Evolutionary conservation across 192 early-diverging fungal species (phyloP), one percentile per base, ranked within the genome.

Genomic region (Bifiguratus adelaidae): DNA sequence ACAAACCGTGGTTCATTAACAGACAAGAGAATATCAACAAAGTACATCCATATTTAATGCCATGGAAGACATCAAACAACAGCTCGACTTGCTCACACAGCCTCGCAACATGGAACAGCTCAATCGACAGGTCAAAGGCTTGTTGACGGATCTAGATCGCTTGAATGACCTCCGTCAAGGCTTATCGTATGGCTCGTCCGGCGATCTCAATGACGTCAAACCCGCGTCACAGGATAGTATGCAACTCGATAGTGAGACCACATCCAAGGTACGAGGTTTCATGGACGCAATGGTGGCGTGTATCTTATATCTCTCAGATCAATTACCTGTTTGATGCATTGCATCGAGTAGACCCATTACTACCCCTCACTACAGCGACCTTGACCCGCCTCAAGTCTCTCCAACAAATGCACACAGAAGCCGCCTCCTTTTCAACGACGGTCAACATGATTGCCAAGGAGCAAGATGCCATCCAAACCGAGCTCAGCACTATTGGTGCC

Each of bases 381-480:
- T 68, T 92, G 12, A 61, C 78, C 11, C 76, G 92, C 26, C 62
- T 95, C 47, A 83, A 85, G 45, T 76, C 79, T 5, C 69, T 95
- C 28, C 77, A 84, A 41, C 68, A 68, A 3, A 65, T 95, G 32
- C 92, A 95, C 55, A 64, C 72, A 0, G 90, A 95, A 53, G 87
- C 89, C 0, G 70, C 85, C 11, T 74, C 83, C 30, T 89, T 85
- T 52, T 74, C 77, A 9, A 75, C 86, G 6, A 80, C 77, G 4
- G 70, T 93, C 28, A 76, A 78, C 47, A 75, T 81, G 62, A 67
- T 91, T 34, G 71, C 74, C 15, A 48, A 56, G 12, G 89, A 86
- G 43, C 89, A 92, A 48, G 63, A 47, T 9, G 70, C 74, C 19
- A 73, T 92, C 37, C 55, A 47, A 3, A 82, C 83, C 29, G 82